Percentiles rank a stretch among this genome's conserved stretches.
phyloP scores from a whole-genome alignment of 2,329 filamentous ascomycete species.

The Endocalyx cinctus region DNA sequence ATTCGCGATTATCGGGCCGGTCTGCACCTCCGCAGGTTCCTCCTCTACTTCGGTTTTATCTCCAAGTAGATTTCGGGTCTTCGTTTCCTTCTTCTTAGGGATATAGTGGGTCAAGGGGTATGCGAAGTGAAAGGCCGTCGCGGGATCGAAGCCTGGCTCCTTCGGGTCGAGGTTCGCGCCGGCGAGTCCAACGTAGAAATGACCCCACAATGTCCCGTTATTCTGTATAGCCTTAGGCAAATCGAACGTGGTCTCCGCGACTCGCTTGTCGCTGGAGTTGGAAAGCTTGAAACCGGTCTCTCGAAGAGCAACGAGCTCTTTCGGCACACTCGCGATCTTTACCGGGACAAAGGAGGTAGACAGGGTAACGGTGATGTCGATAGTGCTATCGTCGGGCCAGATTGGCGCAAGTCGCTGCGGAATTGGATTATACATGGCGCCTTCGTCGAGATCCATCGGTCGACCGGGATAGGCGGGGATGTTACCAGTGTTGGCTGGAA shows the following conservation, averaged over 20 bases:
- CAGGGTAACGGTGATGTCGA: constrained; percentile 84
- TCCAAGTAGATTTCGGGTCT: constrained; percentile 82
- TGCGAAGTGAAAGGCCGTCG: constrained; percentile 76
- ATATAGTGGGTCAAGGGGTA: constrained; percentile 86
- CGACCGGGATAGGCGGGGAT: constrained; percentile 64
- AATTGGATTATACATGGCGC: constrained; percentile 58
- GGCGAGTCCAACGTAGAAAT: constrained; percentile 80
- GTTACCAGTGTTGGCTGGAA: constrained; percentile 48
- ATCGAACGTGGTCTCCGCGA: constrained; percentile 70
- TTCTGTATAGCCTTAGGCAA: constrained; percentile 79
- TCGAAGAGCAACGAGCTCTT: constrained; percentile 68
- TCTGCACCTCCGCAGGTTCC: constrained; percentile 46
- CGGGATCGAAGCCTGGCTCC: constrained; percentile 65
- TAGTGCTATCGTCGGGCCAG: constrained; percentile 72
- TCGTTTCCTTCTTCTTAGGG: constrained; percentile 82
- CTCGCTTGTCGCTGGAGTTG: constrained; percentile 73
- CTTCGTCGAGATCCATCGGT: constrained; percentile 55
- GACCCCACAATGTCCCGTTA: constrained; percentile 91
- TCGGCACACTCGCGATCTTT: constrained; percentile 59
- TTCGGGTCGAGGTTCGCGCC: constrained; percentile 75
- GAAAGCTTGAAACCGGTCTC: constrained; percentile 78
- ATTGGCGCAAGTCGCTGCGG: constrained; percentile 77
- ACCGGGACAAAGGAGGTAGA: constrained; percentile 69
- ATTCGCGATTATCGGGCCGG: constrained; percentile 68
- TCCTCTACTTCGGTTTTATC: constrained; percentile 44